Base-by-base conservation (phyloP, 2,329 filamentous ascomycete genomes). In the Aschersonia sp. region DNA sequence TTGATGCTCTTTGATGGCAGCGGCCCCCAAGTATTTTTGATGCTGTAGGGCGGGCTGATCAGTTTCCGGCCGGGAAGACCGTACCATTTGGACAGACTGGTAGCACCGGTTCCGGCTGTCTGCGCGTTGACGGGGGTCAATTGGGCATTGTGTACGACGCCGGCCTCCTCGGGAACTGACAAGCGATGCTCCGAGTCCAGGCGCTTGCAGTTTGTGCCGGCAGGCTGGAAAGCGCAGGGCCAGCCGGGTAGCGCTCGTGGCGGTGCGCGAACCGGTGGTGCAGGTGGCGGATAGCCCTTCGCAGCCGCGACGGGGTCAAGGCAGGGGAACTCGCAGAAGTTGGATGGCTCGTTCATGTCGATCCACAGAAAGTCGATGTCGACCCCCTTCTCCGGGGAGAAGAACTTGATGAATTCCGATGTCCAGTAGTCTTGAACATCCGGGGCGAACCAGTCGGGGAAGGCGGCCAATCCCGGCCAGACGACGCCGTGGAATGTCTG, bases 321-420 rank as follows among this genome's bases (percentile, higher is more conserved):
- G 6, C 55, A 55, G 0, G 58, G 55, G 43, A 56, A 59, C 5
- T 54, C 53, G 2, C 56, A 63, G 45, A 63, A 63, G 53, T 62
- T 62, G 30, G 59, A 53, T 0, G 59, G 59, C 30, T 62, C 60
- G 69, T 75, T 71, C 75, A 79, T 79, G 56, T 86, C 83, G 48
- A 85, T 85, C 81, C 84, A 88, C 1, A 89, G 66, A 1, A 74
- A 84, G 52, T 89, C 85, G 45, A 89, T 81, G 53, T 89, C 76
- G 5, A 89, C 71, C 10, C 84, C 85, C 1, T 66, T 70, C 0
- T 76, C 66, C 0, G 76, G 65, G 49, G 72, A 63, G 61, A 89
- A 87, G 66, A 85, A 86, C 6, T 0, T 58, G 59, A 1, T 56
- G 54, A 90, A 82, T 56, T 89, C 76, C 2, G 71, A 68, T 45